Conservation (phyloP, 108 stramenopile species). For the Skeletonema grethae region DNA sequence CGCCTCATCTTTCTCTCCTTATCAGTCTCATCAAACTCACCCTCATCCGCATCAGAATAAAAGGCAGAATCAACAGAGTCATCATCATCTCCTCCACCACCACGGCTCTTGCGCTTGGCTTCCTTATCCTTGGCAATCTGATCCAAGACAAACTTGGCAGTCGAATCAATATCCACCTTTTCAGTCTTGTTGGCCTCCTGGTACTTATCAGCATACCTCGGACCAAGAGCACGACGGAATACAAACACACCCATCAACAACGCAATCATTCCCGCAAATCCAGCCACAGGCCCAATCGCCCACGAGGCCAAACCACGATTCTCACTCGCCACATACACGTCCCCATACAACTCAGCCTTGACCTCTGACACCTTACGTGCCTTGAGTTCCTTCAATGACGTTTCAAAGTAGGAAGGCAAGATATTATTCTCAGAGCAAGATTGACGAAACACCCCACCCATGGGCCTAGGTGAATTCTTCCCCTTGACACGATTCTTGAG, state of each 20-base stretch:
- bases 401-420: conserved; percentile 28
- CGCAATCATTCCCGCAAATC: conserved; percentile 16
- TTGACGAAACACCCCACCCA: conserved; percentile 11
- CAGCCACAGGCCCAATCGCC: conserved; percentile 30
- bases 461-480: background rate
- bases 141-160: background rate
- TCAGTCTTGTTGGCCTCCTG: conserved; percentile 6
- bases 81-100: conserved; percentile 27
- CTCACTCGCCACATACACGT: background rate
- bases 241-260: conserved; percentile 19
- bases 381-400: conserved; percentile 22
- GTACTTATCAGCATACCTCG: conserved; percentile 14
- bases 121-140: conserved; percentile 3
- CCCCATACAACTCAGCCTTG: background rate
- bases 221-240: conserved; percentile 33
- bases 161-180: background rate
- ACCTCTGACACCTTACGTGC: conserved; percentile 20
- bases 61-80: conserved; percentile 40
- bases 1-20: conserved; percentile 22
- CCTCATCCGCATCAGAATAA: conserved; percentile 25
- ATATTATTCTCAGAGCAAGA: conserved; percentile 10
- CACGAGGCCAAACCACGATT: conserved; percentile 16
- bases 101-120: conserved; percentile 4
- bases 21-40: conserved; percentile 7
- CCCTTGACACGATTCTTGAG: conserved; percentile 5